A percentile compares a stretch with the other conserved stretches of the same genome.
phyloP scores from a whole-genome alignment of 1,284 basidiomycete genomes.

The Fistulina hepatica region DNA sequence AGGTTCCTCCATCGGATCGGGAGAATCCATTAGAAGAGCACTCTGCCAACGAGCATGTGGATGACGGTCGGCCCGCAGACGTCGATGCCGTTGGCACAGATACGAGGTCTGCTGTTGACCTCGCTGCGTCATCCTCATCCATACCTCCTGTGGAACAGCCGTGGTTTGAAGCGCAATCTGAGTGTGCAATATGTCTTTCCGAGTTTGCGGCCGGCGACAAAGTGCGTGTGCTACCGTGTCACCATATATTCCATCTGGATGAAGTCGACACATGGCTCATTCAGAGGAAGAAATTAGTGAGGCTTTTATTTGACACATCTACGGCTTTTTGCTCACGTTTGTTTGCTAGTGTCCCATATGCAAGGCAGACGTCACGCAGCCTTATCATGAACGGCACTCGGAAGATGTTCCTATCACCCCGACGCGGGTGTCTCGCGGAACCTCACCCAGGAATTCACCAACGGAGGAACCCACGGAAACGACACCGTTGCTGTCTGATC shows the following conservation, averaged over 20 bases:
- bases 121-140: constrained; percentile 32
- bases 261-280: constrained; percentile 89
- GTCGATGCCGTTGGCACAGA: constrained; percentile 12
- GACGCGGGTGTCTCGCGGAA: background rate
- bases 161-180: constrained; percentile 65
- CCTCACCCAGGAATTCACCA: constrained; percentile 8
- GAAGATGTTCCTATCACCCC: background rate
- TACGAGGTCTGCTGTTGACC: constrained; percentile 15
- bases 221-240: constrained; percentile 82
- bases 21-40: constrained; percentile 15
- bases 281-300: constrained; percentile 77
- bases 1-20: constrained; percentile 30
- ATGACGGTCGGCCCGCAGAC: constrained; percentile 5
- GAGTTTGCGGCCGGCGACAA: constrained; percentile 77
- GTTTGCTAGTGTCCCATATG: constrained; percentile 69
- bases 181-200: constrained; percentile 86
- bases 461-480: constrained; percentile 15
- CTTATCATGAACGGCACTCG: constrained; percentile 17
- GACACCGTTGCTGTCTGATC: constrained; percentile 15
- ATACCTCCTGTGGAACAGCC: constrained; percentile 32
- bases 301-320: constrained; percentile 21
- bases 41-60: background rate
- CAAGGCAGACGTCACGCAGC: constrained; percentile 77
- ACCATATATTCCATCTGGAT: constrained; percentile 78
- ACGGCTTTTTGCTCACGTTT: constrained; percentile 6